These are phyloP conservation scores for Artemisia argyi DNA, from an alignment of 129 eudicot genomes.

Conservation along the genomic window DNA sequence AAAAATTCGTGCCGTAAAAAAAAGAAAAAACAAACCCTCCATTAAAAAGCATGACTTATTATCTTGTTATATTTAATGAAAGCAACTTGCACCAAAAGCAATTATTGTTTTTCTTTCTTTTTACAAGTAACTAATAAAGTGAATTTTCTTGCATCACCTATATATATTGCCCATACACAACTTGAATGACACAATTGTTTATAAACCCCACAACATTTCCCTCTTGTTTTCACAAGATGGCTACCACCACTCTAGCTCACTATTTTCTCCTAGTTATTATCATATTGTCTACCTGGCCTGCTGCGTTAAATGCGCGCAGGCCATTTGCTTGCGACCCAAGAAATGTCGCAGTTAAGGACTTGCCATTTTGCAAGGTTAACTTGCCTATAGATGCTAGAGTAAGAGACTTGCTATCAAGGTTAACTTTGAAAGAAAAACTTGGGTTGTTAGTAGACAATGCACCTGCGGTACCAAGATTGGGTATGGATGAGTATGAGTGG, in stretches of 20 bases:
- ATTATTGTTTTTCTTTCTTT: slow-evolving; percentile 19
- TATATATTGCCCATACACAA: slow-evolving; percentile 21
- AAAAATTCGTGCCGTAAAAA: background rate
- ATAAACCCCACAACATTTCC: slow-evolving; percentile 18
- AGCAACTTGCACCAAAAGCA: slow-evolving; percentile 37
- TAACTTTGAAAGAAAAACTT: slow-evolving; percentile 68
- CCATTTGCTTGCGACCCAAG: slow-evolving; percentile 64
- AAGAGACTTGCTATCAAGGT: slow-evolving; percentile 53
- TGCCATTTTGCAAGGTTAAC: slow-evolving; percentile 52
- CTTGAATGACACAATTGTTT: slow-evolving; percentile 17
- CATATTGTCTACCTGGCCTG: slow-evolving; percentile 4
- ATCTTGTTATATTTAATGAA: slow-evolving; percentile 16
- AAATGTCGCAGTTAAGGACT: slow-evolving; percentile 31
- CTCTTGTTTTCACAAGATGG: slow-evolving; percentile 15
- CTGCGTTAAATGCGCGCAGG: slow-evolving; percentile 27
- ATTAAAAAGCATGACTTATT: slow-evolving; percentile 16
- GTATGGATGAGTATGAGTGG: slow-evolving; percentile 63
- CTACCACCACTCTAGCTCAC: slow-evolving; percentile 25
- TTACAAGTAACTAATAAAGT: slow-evolving; percentile 3
- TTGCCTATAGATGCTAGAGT: slow-evolving; percentile 42
- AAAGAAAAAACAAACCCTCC: background rate
- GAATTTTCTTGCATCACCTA: slow-evolving; percentile 19
- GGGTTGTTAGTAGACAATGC: slow-evolving; percentile 57
- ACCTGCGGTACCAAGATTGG: slow-evolving; percentile 64
- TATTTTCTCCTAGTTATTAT: slow-evolving; percentile 7